These are phyloP conservation scores for Hirsutella rhossiliensis DNA, from an alignment of 2,329 filamentous ascomycete genomes.

Conservation along the genomic window DNA sequence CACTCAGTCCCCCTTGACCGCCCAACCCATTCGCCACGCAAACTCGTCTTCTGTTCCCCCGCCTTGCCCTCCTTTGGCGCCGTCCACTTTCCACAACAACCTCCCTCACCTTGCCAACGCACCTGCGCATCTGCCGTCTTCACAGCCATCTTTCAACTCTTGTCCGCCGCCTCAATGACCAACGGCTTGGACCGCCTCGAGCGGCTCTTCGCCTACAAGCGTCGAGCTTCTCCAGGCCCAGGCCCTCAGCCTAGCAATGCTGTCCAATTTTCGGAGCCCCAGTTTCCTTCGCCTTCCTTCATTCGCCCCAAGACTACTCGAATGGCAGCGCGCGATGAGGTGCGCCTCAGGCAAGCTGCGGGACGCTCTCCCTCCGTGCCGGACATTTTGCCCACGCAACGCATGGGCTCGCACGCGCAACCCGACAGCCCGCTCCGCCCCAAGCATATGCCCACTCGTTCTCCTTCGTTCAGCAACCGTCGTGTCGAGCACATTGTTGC, in stretches of 20 bases:
- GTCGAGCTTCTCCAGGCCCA: conserved; percentile 18
- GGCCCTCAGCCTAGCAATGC: conserved; percentile 11
- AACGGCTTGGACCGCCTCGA: conserved; percentile 37
- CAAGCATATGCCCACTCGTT: conserved; percentile 5
- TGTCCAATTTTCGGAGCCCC: conserved; percentile 15
- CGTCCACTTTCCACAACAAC: no score
- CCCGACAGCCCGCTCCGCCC: conserved; percentile 4
- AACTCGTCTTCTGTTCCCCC: no score
- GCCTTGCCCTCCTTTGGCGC: no score
- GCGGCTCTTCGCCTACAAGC: conserved; percentile 36
- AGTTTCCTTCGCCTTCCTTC: conserved; percentile 41
- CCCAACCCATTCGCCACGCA: no score
- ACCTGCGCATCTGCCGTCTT: not conserved
- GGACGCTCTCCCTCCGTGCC: conserved; percentile 17
- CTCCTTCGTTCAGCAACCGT: conserved; percentile 13
- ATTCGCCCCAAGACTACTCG: conserved; percentile 41
- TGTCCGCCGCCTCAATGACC: conserved; percentile 26
- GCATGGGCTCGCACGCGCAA: conserved; percentile 4
- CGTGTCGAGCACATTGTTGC: conserved; percentile 12
- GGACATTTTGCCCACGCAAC: conserved; percentile 5
- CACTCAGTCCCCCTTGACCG: no score
- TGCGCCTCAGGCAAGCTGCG: conserved; percentile 16
- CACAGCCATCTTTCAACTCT: not conserved
- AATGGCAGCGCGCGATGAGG: conserved; percentile 45
- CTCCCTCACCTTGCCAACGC: not conserved